Evolutionary conservation across 1,284 basidiomycete species (phyloP).

Genomic region (Microbotryum saponariae): DNA sequence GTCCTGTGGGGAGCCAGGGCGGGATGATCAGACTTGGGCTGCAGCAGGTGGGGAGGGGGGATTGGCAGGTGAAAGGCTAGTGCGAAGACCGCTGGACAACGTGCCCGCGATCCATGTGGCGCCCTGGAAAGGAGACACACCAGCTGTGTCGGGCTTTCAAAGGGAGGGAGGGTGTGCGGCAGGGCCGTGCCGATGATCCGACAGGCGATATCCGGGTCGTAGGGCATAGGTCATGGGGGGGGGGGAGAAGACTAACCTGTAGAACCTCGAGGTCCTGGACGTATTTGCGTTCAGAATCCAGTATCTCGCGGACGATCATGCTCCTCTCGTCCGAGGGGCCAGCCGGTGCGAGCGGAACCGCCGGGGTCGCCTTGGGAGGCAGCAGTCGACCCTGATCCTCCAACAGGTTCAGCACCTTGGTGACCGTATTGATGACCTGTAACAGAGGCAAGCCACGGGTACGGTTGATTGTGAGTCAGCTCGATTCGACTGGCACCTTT

Average conservation of each 20-base stretch:
- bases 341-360: slow-evolving; percentile 26
- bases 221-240: background rate
- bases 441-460: no score
- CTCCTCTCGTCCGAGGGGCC: slow-evolving; percentile 52
- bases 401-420: slow-evolving; percentile 72
- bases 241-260: slow-evolving; percentile 55
- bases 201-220: no score
- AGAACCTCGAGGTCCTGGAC: slow-evolving; percentile 96
- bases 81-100: no score
- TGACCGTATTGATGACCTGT: slow-evolving; percentile 85
- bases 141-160: no score
- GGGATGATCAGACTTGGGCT: no score
- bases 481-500: background rate
- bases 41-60: no score
- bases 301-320: slow-evolving; percentile 75
- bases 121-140: no score
- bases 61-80: no score
- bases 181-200: background rate
- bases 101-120: no score
- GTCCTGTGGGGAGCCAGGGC: slow-evolving; percentile 33
- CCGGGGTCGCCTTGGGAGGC: slow-evolving; percentile 42
- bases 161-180: background rate
- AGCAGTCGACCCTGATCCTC: slow-evolving; percentile 60
- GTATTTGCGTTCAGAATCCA: slow-evolving; percentile 94
- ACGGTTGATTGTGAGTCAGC: no score